Percentiles rank a stretch among this genome's conserved stretches.
phyloP scores from a whole-genome alignment of 2,329 filamentous ascomycete genomes.

The Beauveria rudraprayagi region DNA sequence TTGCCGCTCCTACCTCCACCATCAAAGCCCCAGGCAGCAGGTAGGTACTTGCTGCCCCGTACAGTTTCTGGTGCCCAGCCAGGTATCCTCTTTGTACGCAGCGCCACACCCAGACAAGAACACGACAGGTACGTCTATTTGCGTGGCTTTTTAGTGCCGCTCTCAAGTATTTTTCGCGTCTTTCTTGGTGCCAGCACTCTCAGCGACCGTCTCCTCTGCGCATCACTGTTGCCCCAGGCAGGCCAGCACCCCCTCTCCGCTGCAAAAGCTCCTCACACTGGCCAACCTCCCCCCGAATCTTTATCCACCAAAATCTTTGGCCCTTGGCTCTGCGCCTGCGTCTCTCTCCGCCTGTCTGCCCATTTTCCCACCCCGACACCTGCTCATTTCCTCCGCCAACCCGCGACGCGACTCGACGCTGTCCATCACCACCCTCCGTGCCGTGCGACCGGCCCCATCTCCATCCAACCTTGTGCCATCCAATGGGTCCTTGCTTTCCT shows the following conservation, averaged over 20 bases:
- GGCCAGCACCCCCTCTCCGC: not conserved
- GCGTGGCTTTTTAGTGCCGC: too few relatives aligned
- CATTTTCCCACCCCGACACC: conserved; percentile 16
- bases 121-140: not conserved
- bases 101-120: not conserved
- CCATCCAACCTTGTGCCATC: conserved; percentile 30
- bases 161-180: not conserved
- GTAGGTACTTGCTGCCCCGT: not conserved
- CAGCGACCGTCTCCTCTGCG: not conserved
- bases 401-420: conserved; percentile 34
- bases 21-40: not conserved
- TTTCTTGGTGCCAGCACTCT: not conserved
- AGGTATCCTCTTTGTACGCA: not conserved
- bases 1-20: conserved; percentile 5
- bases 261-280: not conserved
- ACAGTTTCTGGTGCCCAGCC: not conserved
- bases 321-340: not conserved
- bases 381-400: conserved; percentile 29
- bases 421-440: conserved; percentile 29
- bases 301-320: conserved; percentile 4
- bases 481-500: conserved; percentile 33
- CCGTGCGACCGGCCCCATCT: conserved; percentile 41
- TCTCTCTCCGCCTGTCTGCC: conserved; percentile 4
- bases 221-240: not conserved
- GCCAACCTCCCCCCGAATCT: conserved; percentile 1